Base-by-base conservation (phyloP, 306 rosid species). In the Trichosanthes truncata region DNA sequence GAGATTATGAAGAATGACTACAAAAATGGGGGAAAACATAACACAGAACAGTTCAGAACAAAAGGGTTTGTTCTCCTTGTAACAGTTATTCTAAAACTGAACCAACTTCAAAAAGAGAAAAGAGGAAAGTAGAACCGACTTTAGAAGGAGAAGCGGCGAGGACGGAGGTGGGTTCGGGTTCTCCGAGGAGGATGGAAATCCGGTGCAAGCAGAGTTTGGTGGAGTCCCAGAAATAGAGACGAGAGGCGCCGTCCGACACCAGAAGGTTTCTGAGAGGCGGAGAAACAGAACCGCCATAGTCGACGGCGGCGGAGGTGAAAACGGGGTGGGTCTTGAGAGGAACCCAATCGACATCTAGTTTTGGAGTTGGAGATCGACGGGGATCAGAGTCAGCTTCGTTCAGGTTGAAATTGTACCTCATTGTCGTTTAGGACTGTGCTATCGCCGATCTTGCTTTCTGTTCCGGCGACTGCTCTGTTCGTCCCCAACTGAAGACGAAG, bases 211-310 rank as follows among this genome's bases (percentile, higher is more conserved):
- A 81, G 61, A 61, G 87, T 11, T 49, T 67, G 11, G 68, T 6
- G 79, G 90, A 36, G 81, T 93, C 94, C 99, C 99, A 96, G 84
- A 93, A 90, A 81, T 93, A 93, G 73, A 95, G 89, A 33, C 99
- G 90, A 23, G 97, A 89, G 48, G 90, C 91, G 46, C 97, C 96
- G 73, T 96, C 99, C 88, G 89, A 93, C 17, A 92, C 93, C 26
- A 91, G 38, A 10, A 95, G 90, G 77, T 90, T 95, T 80, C 83
- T 78, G 56, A 83, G 68, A 49, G 87, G 60, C 18, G 65, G 78
- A 43, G 68, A 21, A 18, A 56, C 14, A 76, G 68, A 65, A 74
- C 29, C 36, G 69, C 83, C n/a, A 26, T 38, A 15, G 43, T 81
- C 26, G 74, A 79, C 12, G 51, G 29, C 15, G 51, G 79, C 20